phyloP scores from a whole-genome alignment of 164 flowering plant genomes.

The Aristolochia contorta region DNA sequence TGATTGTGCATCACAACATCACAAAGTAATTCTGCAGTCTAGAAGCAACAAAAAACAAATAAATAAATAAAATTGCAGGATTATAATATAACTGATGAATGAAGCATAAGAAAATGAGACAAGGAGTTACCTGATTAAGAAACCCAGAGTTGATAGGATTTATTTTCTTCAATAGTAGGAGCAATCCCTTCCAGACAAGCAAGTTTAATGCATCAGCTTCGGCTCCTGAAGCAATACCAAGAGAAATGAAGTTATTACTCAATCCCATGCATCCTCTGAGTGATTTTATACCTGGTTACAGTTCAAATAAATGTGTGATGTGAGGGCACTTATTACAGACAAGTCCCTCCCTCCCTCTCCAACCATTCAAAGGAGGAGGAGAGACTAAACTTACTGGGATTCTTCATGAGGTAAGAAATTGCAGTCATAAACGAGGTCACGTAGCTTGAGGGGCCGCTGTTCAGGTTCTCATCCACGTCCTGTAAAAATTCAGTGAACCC shows the following conservation, averaged over 20 bases:
- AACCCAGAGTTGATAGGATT: constrained; percentile 32
- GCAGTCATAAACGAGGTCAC: constrained; percentile 39
- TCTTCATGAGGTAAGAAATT: constrained; percentile 57
- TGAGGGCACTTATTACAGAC: too few species aligned
- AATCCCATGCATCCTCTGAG: too few species aligned
- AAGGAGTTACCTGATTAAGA: constrained; percentile 48
- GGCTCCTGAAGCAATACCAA: constrained; percentile 18
- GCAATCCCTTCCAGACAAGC: constrained; percentile 49
- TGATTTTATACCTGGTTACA: too few species aligned
- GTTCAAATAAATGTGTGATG: too few species aligned
- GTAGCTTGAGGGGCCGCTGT: constrained; percentile 15
- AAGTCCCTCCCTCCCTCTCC: too few species aligned
- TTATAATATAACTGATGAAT: neutral
- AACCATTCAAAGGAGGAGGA: neutral
- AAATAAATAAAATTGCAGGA: neutral
- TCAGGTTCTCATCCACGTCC: constrained; percentile 22
- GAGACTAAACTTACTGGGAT: constrained; percentile 38
- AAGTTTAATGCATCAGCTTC: constrained; percentile 13
- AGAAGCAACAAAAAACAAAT: constrained; percentile 3
- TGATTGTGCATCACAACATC: constrained; percentile 39
- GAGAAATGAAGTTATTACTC: too few species aligned
- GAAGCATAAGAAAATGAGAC: neutral
- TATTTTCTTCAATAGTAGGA: constrained; percentile 47
- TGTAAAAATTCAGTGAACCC: constrained; percentile 19
- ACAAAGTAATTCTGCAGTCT: constrained; percentile 51